Evolutionary conservation across 2,329 filamentous ascomycete species (phyloP), one percentile per base, ranked within the genome.

Genomic region (Thermothelomyces thermophilus): DNA sequence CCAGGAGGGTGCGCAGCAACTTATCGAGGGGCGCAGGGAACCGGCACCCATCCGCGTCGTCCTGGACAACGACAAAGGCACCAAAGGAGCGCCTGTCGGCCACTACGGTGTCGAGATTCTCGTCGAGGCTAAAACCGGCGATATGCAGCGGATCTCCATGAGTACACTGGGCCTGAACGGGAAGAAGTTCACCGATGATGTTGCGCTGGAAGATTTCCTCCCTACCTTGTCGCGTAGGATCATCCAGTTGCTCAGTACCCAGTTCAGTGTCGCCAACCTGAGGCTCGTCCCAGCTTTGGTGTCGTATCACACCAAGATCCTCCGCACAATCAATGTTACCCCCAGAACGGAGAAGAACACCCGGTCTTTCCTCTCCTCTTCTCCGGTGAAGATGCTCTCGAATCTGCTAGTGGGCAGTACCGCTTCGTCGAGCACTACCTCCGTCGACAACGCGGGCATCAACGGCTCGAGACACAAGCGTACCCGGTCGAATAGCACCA

Each of bases 361-460:
- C 10, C 77, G 77, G 48, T 83, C 82, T 0, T 87, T 87, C 62
- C 76, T 91, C 9, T 82, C 83, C 4, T 80, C 84, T n/a, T 96
- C 90, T 1, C 90, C 91, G 0, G 87, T 94, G 41, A 97, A 96
- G 65, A 76, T 95, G 62, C 73, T 97, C 14, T 94, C 90, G 0
- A 95, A 79, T 62, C 80, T 96, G 47, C 81, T 94, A 60, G 79
- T 81, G 30, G 79, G 81, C 20, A 78, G 75, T 49, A 75, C 68
- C 16, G 43, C 55, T 10, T 56, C 55, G 3, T 49, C 55, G 1
- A 66, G 74, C 30, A 74, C 72, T 54, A 70, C 67, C 31, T 66
- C 70, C 11, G 53, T 64, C 19, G 60, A 68, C 42, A 59, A 58
- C 57, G 51, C 66, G 2, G 48, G 48, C 37, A 41, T 46, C 20